phyloP scores from a whole-genome alignment of 352 stramenopile species.

The Blastocystis sp. region DNA sequence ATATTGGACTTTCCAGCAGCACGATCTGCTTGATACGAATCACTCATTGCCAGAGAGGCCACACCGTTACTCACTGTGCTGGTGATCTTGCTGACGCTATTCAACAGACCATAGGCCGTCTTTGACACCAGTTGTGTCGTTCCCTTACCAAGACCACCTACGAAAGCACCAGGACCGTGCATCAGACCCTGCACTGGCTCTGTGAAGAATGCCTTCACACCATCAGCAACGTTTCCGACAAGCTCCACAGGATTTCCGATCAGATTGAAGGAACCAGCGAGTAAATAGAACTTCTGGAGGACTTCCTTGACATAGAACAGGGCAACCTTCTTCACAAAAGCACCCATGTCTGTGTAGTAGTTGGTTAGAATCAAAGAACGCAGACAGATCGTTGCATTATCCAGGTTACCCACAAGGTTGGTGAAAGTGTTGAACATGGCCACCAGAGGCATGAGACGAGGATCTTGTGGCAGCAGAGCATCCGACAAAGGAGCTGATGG shows the following conservation, averaged over 20 bases:
- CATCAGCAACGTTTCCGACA: slow-evolving; percentile 37
- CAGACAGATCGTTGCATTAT: slow-evolving; percentile 53
- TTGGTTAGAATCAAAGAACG: slow-evolving; percentile 43
- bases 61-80: slow-evolving; percentile 21
- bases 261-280: slow-evolving; percentile 46
- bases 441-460: slow-evolving; percentile 28
- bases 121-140: slow-evolving; percentile 42
- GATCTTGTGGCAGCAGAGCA: slow-evolving; percentile 44
- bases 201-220: slow-evolving; percentile 59
- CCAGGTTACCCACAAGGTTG: slow-evolving; percentile 58
- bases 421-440: slow-evolving; percentile 37
- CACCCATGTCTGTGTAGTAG: slow-evolving; percentile 22
- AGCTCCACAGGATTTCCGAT: slow-evolving; percentile 53
- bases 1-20: slow-evolving; percentile 54
- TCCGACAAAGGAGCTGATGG: slow-evolving; percentile 16
- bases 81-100: slow-evolving; percentile 60
- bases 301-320: slow-evolving; percentile 35
- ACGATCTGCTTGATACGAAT: slow-evolving; percentile 76
- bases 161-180: slow-evolving; percentile 46
- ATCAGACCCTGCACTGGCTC: slow-evolving; percentile 56
- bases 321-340: slow-evolving; percentile 28
- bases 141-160: slow-evolving; percentile 52
- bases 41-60: slow-evolving; percentile 69
- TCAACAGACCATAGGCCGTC: slow-evolving; percentile 52
- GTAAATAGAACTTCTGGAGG: slow-evolving; percentile 43